Evolutionary conservation across 2,329 filamentous ascomycete genomes (phyloP).

Genomic region (Nemania sp.): DNA sequence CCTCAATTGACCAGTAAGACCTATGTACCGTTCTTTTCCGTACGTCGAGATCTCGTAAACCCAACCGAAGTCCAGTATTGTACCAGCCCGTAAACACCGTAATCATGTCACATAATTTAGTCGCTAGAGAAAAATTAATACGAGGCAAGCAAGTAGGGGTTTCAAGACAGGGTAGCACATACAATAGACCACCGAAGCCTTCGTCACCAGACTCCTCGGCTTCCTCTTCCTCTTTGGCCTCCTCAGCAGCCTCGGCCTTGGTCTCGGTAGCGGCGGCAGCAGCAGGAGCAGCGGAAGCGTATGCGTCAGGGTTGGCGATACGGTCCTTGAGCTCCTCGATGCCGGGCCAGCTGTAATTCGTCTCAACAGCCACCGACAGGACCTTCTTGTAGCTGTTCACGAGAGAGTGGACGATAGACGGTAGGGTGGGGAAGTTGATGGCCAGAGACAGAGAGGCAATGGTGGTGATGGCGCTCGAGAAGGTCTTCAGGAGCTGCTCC

Average conservation of each 20-base stretch:
- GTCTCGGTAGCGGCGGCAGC: constrained; percentile 56
- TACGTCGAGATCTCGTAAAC: constrained; percentile 46
- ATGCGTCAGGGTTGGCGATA: constrained; percentile 97
- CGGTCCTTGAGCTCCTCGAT: constrained; percentile 99
- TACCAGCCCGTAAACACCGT: constrained; percentile 47
- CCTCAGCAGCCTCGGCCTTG: constrained; percentile 54
- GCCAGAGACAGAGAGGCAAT: constrained; percentile 92
- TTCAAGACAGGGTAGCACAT: constrained; percentile 38
- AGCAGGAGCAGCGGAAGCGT: constrained; percentile 81
- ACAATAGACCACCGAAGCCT: constrained; percentile 83
- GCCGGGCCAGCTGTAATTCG: constrained; percentile 91
- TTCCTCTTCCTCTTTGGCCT: constrained; percentile 67
- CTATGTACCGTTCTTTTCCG: constrained; percentile 48
- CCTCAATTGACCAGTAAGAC: constrained; percentile 52
- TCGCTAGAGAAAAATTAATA: constrained; percentile 54
- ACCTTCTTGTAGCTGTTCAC: constrained; percentile 99
- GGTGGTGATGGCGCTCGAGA: constrained; percentile 80
- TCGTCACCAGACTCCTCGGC: constrained; percentile 71
- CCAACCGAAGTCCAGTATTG: constrained; percentile 49
- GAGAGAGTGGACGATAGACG: constrained; percentile 93
- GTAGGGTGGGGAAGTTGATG: constrained; percentile 91
- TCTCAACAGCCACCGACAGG: constrained; percentile 85
- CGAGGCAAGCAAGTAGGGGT: background rate
- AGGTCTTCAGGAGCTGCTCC: constrained; percentile 85
- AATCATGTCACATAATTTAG: constrained; percentile 51